phyloP scores from a whole-genome alignment of 768 basidiomycete species.

The Infundibulicybe gibba region DNA sequence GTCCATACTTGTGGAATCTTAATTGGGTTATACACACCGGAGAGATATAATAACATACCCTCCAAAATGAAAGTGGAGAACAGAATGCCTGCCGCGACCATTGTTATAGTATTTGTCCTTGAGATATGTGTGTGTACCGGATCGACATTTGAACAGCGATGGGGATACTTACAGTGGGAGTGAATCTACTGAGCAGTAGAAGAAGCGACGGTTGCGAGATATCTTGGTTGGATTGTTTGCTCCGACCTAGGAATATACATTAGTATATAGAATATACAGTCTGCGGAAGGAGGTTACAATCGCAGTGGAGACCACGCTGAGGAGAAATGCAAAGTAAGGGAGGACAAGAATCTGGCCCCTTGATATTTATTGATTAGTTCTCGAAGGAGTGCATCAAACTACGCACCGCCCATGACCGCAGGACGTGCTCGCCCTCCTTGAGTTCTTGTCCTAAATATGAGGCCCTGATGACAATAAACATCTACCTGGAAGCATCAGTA shows the following conservation, averaged over 20 bases:
- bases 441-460: slow-evolving; percentile 28
- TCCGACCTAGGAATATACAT: slow-evolving; percentile 27
- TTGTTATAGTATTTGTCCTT: slow-evolving; percentile 38
- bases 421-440: slow-evolving; percentile 26
- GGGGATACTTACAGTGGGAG: slow-evolving; percentile 25
- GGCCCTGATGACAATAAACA: slow-evolving; percentile 39
- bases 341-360: slow-evolving; percentile 31
- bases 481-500: slow-evolving; percentile 18
- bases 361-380: neutral
- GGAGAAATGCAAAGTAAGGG: slow-evolving; percentile 38
- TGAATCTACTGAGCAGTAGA: slow-evolving; percentile 45
- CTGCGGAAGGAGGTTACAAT: slow-evolving; percentile 20
- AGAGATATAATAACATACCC: slow-evolving; percentile 19
- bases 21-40: neutral
- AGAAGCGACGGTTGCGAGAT: slow-evolving; percentile 45
- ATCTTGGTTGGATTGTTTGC: slow-evolving; percentile 28
- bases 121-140: neutral
- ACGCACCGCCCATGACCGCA: slow-evolving; percentile 35
- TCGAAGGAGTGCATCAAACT: neutral
- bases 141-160: neutral
- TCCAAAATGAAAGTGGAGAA: slow-evolving; percentile 35
- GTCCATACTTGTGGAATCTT: slow-evolving; percentile 32
- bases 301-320: slow-evolving; percentile 35
- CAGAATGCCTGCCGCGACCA: slow-evolving; percentile 34
- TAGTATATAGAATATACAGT: neutral